phyloP scores from a whole-genome alignment of 1,139 yeast genomes.

The Diutina neorugosa region DNA sequence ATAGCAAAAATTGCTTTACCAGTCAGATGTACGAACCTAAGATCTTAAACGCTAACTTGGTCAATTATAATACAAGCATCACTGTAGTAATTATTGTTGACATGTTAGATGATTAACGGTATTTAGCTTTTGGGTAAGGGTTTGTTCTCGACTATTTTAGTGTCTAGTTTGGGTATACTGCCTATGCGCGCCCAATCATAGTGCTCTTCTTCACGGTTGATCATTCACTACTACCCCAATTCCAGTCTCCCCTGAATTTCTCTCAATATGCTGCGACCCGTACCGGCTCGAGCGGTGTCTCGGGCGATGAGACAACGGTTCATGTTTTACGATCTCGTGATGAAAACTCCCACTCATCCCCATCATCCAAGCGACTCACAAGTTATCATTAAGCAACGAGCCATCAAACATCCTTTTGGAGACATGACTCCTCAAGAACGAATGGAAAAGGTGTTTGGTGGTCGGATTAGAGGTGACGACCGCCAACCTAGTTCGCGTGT shows the following conservation, averaged over 20 bases:
- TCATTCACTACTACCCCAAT: neutral
- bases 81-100: too few relatives aligned
- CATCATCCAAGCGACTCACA: neutral
- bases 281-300: neutral
- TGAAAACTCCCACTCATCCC: conserved; percentile 1
- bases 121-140: too few relatives aligned
- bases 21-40: too few relatives aligned
- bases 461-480: conserved; percentile 43
- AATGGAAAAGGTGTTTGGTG: conserved; percentile 43
- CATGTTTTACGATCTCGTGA: conserved; percentile 2
- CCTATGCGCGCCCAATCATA: neutral
- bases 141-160: neutral
- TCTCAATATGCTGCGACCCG: neutral
- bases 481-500: conserved; percentile 39
- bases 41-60: too few relatives aligned
- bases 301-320: conserved; percentile 1
- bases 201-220: neutral
- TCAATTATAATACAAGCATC: too few relatives aligned
- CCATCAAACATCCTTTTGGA: neutral
- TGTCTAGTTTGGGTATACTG: neutral
- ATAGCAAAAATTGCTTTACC: too few relatives aligned
- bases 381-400: neutral
- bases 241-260: neutral
- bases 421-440: conserved; percentile 32
- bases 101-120: too few relatives aligned